A percentile compares a stretch with the other conserved stretches of the same genome.
These are phyloP conservation scores for Metarhizium sp. DNA, from an alignment of 2,329 filamentous ascomycete species.

Conservation along the genomic window DNA sequence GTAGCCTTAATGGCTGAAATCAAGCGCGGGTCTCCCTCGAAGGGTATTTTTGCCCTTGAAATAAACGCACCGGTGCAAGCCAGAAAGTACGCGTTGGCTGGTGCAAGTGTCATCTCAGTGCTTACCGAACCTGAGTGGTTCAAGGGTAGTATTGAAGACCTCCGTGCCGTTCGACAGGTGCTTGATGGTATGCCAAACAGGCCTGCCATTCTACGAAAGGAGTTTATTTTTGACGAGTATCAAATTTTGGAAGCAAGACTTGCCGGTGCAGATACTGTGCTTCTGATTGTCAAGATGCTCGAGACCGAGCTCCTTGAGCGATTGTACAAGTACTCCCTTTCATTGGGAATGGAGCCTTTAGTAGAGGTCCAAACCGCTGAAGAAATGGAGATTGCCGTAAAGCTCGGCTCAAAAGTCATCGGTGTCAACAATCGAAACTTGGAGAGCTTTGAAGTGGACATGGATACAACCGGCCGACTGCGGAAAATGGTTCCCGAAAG, in stretches of 20 bases:
- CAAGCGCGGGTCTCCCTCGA: slow-evolving; percentile 92
- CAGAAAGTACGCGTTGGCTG: slow-evolving; percentile 82
- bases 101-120: slow-evolving; percentile 96
- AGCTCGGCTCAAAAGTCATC: slow-evolving; percentile 81
- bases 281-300: slow-evolving; percentile 98
- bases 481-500: slow-evolving; percentile 78
- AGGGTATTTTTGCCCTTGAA: slow-evolving; percentile 83
- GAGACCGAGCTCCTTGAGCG: slow-evolving; percentile 61
- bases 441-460: slow-evolving; percentile 92
- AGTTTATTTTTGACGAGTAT: slow-evolving; percentile 97
- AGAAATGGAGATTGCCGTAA: slow-evolving; percentile 83
- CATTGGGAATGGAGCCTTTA: slow-evolving; percentile 91
- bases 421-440: slow-evolving; percentile 97
- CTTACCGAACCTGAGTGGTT: slow-evolving; percentile 98
- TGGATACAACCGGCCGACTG: slow-evolving; percentile 81
- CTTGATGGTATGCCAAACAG: slow-evolving; percentile 87
- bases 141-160: slow-evolving; percentile 92
- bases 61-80: slow-evolving; percentile 87
- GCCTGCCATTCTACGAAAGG: slow-evolving; percentile 85
- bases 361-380: slow-evolving; percentile 94
- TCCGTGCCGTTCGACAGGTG: slow-evolving; percentile 77
- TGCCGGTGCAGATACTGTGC: slow-evolving; percentile 86
- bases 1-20: slow-evolving; percentile 96
- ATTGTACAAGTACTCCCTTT: slow-evolving; percentile 81
- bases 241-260: slow-evolving; percentile 92